These are phyloP conservation scores for Macrolepiota dolichaula DNA, from an alignment of 768 basidiomycete species.

Conservation along the genomic window DNA sequence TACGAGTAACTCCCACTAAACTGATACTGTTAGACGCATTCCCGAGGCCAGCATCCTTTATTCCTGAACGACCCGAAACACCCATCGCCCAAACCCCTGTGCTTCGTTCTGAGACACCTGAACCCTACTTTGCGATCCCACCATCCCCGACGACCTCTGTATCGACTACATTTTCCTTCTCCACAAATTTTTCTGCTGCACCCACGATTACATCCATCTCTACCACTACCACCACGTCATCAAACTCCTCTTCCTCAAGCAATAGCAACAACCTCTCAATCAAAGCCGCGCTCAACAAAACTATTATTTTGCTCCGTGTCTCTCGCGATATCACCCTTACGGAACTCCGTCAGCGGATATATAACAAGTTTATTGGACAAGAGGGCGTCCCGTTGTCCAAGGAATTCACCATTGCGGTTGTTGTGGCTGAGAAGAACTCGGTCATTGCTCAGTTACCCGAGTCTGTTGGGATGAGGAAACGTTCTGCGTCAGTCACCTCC, in stretches of 20 bases:
- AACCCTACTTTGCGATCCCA: slow-evolving; percentile 25
- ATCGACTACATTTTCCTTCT: slow-evolving; percentile 19
- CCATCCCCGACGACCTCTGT: slow-evolving; percentile 33
- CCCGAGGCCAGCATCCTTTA: slow-evolving; percentile 36
- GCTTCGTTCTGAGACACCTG: slow-evolving; percentile 15
- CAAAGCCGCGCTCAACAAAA: slow-evolving; percentile 62
- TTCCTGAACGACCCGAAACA: slow-evolving; percentile 31
- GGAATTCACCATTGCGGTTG: slow-evolving; percentile 52
- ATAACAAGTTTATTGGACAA: slow-evolving; percentile 64
- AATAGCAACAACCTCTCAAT: slow-evolving; percentile 39
- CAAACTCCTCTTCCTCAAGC: slow-evolving; percentile 19
- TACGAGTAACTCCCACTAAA: background rate
- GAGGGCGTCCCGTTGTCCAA: slow-evolving; percentile 52
- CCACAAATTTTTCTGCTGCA: slow-evolving; percentile 18
- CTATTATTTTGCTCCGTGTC: slow-evolving; percentile 60
- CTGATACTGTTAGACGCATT: slow-evolving; percentile 31
- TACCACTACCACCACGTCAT: slow-evolving; percentile 25
- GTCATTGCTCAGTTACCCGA: slow-evolving; percentile 8
- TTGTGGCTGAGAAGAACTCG: slow-evolving; percentile 26
- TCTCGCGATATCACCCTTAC: slow-evolving; percentile 42
- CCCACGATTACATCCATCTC: slow-evolving; percentile 17
- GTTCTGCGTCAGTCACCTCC: slow-evolving; percentile 30
- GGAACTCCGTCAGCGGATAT: slow-evolving; percentile 55
- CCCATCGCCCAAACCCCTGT: slow-evolving; percentile 15
- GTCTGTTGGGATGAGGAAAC: slow-evolving; percentile 17